These are phyloP conservation scores for Pinus albicaulis DNA, from an alignment of 75 land plant genomes.

Conservation along the genomic window DNA sequence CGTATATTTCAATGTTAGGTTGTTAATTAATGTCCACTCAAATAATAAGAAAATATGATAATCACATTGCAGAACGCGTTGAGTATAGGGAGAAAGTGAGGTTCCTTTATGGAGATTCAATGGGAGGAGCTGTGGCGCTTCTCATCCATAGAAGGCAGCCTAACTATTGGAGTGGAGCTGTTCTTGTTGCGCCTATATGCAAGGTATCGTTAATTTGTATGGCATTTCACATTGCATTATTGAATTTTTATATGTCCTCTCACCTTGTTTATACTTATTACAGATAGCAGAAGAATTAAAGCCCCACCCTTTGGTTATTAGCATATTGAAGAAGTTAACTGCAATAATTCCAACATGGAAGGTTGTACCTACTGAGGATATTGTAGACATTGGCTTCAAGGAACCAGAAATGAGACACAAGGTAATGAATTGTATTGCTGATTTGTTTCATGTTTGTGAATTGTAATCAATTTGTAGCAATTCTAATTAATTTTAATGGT, in stretches of 20 bases:
- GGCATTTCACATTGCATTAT: too few relatives aligned
- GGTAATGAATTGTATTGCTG: conserved; percentile 13
- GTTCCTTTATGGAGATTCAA: conserved; percentile 80
- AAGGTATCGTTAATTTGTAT: conserved; percentile 51
- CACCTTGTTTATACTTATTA: not conserved
- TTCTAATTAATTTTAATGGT: not conserved
- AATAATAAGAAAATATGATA: not conserved
- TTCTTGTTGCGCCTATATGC: conserved; percentile 90
- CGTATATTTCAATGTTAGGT: not conserved
- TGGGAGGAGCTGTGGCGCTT: conserved; percentile 85
- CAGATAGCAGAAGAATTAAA: conserved; percentile 71
- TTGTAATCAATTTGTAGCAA: too few relatives aligned
- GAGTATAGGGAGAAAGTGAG: conserved; percentile 68
- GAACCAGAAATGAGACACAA: conserved; percentile 32
- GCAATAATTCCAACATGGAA: conserved; percentile 58
- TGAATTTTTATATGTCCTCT: not conserved
- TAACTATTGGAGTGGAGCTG: conserved; percentile 68
- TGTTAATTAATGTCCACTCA: not conserved
- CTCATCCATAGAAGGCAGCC: conserved; percentile 59
- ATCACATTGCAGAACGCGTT: conserved; percentile 35
- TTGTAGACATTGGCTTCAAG: conserved; percentile 31
- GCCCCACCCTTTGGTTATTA: conserved; percentile 49
- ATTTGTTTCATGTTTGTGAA: not conserved
- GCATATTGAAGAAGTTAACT: conserved; percentile 19
- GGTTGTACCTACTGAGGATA: conserved; percentile 47